A percentile compares a stretch with the other conserved stretches of the same genome.
phyloP scores from a whole-genome alignment of 208 protist species.

The Naegleria lovaniensis region DNA sequence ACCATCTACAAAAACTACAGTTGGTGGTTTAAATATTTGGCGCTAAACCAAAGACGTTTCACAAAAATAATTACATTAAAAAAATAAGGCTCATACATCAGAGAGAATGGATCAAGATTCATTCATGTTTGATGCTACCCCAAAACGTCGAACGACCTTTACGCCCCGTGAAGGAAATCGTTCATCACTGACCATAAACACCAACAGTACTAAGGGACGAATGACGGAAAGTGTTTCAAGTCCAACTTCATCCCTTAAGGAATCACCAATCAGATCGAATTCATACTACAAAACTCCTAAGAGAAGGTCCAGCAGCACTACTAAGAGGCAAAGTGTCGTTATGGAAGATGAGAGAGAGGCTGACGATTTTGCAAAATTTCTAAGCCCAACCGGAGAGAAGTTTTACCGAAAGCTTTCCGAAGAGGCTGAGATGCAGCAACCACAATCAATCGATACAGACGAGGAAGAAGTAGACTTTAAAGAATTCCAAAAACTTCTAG shows the following conservation, averaged over 20 bases:
- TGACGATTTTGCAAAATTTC: neutral
- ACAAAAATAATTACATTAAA: neutral
- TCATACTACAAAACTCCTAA: neutral
- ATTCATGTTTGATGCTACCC: neutral
- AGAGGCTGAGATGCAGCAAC: neutral
- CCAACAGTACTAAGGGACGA: neutral
- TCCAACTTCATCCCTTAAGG: neutral
- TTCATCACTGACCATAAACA: neutral
- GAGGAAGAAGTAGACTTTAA: constrained; percentile 4
- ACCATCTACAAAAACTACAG: neutral
- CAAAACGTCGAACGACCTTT: neutral
- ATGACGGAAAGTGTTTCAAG: neutral
- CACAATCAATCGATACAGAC: neutral
- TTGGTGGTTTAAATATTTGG: neutral
- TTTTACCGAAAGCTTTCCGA: neutral
- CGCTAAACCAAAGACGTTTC: neutral
- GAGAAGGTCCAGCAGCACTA: neutral
- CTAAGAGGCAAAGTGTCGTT: neutral
- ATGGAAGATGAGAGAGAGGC: neutral
- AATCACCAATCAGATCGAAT: neutral
- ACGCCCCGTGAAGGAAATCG: neutral
- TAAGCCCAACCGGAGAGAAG: neutral
- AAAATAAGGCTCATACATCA: neutral
- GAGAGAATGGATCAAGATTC: neutral
- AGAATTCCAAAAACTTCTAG: constrained; percentile 23